A percentile compares a stretch with the other conserved stretches of the same genome.
phyloP scores from a whole-genome alignment of 73 alveolate genomes.

The Uronychia binucleata region DNA sequence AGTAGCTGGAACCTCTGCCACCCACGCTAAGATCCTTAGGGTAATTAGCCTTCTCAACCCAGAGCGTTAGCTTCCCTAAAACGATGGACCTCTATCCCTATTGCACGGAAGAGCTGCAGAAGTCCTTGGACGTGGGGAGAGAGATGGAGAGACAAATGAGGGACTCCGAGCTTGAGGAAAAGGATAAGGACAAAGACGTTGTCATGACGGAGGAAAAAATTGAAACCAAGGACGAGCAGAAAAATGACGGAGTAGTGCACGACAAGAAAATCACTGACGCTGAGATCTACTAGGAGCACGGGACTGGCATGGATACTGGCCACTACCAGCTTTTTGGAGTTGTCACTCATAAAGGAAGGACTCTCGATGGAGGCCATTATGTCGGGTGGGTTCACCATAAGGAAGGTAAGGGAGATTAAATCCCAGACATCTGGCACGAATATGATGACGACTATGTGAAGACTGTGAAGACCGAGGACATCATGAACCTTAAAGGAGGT shows the following conservation, averaged over 20 bases:
- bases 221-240: slow-evolving; percentile 82
- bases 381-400: slow-evolving; percentile 97
- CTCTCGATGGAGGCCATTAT: slow-evolving; percentile 98
- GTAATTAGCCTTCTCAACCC: no score
- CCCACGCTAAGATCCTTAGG: slow-evolving; percentile 93
- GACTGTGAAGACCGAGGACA: slow-evolving; percentile 90
- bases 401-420: slow-evolving; percentile 23
- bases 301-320: slow-evolving; percentile 93
- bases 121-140: slow-evolving; percentile 90
- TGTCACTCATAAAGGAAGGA: slow-evolving; percentile 98
- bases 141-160: slow-evolving; percentile 86
- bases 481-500: slow-evolving; percentile 96
- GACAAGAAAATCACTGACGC: slow-evolving; percentile 77
- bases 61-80: slow-evolving; percentile 95
- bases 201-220: slow-evolving; percentile 63
- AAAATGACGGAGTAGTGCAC: slow-evolving; percentile 49
- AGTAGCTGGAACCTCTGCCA: slow-evolving; percentile 94
- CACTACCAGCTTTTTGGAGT: slow-evolving; percentile 95
- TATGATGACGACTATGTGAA: slow-evolving; percentile 95
- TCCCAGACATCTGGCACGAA: slow-evolving; percentile 88
- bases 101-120: slow-evolving; percentile 93
- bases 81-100: slow-evolving; percentile 91
- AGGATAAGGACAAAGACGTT: slow-evolving; percentile 28
- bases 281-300: slow-evolving; percentile 70
- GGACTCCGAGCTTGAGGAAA: slow-evolving; percentile 49